Conservation (phyloP, 1,284 basidiomycete species). For the Singerocomus inundabilis region DNA sequence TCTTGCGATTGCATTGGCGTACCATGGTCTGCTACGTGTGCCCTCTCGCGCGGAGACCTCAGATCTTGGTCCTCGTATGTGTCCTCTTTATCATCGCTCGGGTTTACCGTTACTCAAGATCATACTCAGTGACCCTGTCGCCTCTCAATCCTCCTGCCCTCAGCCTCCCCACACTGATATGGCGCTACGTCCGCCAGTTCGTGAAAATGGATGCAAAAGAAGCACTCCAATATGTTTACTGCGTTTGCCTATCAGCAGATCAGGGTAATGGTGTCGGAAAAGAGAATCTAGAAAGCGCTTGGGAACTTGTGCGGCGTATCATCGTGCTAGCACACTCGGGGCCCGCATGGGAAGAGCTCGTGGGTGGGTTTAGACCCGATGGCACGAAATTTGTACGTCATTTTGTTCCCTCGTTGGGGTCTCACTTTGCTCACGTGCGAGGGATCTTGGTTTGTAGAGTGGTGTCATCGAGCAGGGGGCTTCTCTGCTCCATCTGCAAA, state of each 20-base stretch:
- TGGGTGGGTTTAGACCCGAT: conserved; percentile 88
- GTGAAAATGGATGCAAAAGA: conserved; percentile 90
- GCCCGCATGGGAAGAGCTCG: conserved; percentile 83
- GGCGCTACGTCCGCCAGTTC: conserved; percentile 92
- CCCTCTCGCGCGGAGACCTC: conserved; percentile 77
- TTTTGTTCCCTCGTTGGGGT: background rate
- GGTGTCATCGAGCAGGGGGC: conserved; percentile 88
- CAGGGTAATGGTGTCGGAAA: conserved; percentile 68
- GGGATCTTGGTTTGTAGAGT: conserved; percentile 44
- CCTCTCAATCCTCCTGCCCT: conserved; percentile 66
- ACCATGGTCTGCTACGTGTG: conserved; percentile 90
- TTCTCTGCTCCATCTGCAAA: conserved; percentile 71
- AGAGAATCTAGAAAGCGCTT: conserved; percentile 82
- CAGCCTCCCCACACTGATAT: conserved; percentile 84
- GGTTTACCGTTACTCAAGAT: background rate
- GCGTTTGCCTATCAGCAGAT: conserved; percentile 81
- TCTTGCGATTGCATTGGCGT: conserved; percentile 87
- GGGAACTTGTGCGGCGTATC: conserved; percentile 86
- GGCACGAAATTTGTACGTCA: conserved; percentile 81
- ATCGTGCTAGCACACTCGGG: conserved; percentile 86
- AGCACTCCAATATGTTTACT: conserved; percentile 94
- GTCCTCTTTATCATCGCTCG: background rate
- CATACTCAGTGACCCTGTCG: conserved; percentile 57
- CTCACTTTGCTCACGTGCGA: conserved; percentile 5
- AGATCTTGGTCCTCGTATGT: conserved; percentile 79